phyloP scores from a whole-genome alignment of 441 rosid species.

The Croton laevigatus region DNA sequence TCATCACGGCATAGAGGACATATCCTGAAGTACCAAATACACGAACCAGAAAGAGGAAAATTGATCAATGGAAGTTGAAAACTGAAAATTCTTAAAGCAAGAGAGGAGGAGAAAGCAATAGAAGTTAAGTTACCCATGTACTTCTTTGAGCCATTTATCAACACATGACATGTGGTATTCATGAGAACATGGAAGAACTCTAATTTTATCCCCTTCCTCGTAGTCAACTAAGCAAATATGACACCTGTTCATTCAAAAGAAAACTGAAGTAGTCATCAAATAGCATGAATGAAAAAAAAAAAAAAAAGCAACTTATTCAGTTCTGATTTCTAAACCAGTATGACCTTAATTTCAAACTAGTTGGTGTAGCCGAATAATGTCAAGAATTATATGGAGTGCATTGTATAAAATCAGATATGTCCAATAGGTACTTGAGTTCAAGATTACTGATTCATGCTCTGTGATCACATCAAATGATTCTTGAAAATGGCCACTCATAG shows the following conservation, averaged over 20 bases:
- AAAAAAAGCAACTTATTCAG: too few species aligned
- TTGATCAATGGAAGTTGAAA: not conserved
- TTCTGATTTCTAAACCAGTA: too few species aligned
- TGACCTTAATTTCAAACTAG: too few species aligned
- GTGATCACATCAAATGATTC: too few species aligned
- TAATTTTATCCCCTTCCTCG: constrained; percentile 60
- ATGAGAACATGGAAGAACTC: constrained; percentile 72
- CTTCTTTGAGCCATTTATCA: constrained; percentile 78
- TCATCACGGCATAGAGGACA: constrained; percentile 69
- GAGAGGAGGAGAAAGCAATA: not conserved
- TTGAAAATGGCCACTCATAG: too few species aligned
- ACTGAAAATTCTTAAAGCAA: not conserved
- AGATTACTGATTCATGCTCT: not conserved
- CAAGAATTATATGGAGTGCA: not conserved
- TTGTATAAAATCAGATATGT: not conserved
- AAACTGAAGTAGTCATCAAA: too few species aligned
- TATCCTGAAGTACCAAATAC: constrained; percentile 34
- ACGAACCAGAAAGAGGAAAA: not conserved
- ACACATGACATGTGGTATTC: constrained; percentile 68
- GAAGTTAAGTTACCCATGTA: constrained; percentile 43
- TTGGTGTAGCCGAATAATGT: not conserved
- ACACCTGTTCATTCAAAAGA: constrained; percentile 37
- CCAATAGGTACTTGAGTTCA: not conserved
- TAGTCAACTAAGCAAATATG: constrained; percentile 66
- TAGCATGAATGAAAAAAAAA: too few species aligned